Base-by-base conservation (phyloP, 306 rosid species). In the Parietaria judaica region DNA sequence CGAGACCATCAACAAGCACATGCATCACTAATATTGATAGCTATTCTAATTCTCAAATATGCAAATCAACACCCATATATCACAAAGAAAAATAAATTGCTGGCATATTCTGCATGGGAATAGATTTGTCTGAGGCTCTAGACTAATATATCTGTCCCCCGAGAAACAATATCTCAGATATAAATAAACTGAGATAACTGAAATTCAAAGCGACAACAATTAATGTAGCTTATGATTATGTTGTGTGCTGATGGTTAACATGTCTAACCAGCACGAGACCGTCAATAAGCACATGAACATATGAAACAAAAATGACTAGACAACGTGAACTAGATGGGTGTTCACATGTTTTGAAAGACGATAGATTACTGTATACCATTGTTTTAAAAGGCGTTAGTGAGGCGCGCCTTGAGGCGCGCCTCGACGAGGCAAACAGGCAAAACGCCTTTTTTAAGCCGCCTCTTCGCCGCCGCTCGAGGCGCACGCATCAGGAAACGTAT, bases 1-100 rank as follows among this genome's bases (percentile, higher is more conserved):
- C 83, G 72, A 66, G 89, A 83, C 89, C 83, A 85, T 80, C 86
- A 79, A 81, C 80, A 85, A 85, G 88, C 94, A 82, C 55, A 14
- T 23, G 39, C 47, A 50, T 35, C 48, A 51, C 34, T 38, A 44
- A 8, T 1, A 58, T 37, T 12, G 8, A 36, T 14, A 6, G 7
- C 31, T 7, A 14, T 57, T 4, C 15, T 7, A 49, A 10, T 49
- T 49, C 6, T 1, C 15, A 16, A 57, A 59, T 3, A 36, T 9
- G 36, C 14, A 56, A 1, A 56, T 56, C 4, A 56, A 31, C 63
- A 59, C 23, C 3, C 63, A 41, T 39, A 4, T 48, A n/a, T n/a
- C 6, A 4, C 36, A 5, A 55, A 11, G 2, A 14, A 8, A 54
- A 3, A 54, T 14, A 17, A 15, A 17, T 0, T 6, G 16, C 6